Evolutionary conservation across 2,329 filamentous ascomycete genomes (phyloP).

Genomic region (Mollisiaceae sp.): DNA sequence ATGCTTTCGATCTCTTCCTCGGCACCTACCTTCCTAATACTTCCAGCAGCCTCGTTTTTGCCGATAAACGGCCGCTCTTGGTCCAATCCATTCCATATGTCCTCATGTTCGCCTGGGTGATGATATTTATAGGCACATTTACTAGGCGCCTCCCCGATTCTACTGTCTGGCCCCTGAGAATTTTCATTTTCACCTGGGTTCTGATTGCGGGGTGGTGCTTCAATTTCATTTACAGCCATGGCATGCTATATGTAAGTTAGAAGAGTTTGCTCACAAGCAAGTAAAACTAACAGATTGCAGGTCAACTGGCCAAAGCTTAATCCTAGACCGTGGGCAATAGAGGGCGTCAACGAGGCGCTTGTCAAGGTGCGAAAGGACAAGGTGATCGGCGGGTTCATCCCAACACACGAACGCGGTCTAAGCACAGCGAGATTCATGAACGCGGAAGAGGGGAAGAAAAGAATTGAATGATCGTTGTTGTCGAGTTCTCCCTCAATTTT

Average conservation of each 20-base stretch:
- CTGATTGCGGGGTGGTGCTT: constrained; percentile 71
- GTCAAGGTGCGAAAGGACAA: constrained; percentile 81
- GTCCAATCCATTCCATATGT: constrained; percentile 96
- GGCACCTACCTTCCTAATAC: constrained; percentile 81
- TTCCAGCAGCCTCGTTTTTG: constrained; percentile 76
- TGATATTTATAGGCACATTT: constrained; percentile 76
- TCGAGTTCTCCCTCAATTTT: background rate
- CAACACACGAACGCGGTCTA: constrained; percentile 78
- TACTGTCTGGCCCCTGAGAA: constrained; percentile 77
- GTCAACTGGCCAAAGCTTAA: constrained; percentile 99
- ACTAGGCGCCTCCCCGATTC: constrained; percentile 75
- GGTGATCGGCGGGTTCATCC: constrained; percentile 77
- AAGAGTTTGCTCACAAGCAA: no score
- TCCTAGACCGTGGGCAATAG: constrained; percentile 81
- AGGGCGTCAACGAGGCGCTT: constrained; percentile 88
- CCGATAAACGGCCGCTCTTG: constrained; percentile 81
- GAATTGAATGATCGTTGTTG: constrained; percentile 67
- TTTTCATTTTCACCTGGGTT: constrained; percentile 83
- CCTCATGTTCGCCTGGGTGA: constrained; percentile 75
- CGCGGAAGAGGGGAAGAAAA: constrained; percentile 97
- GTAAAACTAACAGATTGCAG: no score
- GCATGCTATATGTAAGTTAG: constrained; percentile 72
- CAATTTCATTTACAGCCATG: constrained; percentile 81
- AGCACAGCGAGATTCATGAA: constrained; percentile 83
- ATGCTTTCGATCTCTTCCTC: constrained; percentile 93